Evolutionary conservation across 176 grass and related monocot species (phyloP).

Genomic region (Otatea glauca): DNA sequence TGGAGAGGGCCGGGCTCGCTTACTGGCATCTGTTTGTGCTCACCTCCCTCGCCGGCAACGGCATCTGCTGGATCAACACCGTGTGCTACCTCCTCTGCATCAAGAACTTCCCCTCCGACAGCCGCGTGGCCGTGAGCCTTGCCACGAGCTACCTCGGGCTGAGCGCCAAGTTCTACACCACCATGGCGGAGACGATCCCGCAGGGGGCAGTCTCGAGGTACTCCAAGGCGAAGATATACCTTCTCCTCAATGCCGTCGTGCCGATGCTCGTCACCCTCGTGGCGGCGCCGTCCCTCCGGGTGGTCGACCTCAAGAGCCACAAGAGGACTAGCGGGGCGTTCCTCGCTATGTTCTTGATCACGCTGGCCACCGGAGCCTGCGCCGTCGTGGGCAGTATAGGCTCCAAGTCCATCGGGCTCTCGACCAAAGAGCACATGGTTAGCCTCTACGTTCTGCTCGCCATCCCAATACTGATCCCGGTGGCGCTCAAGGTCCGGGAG

Average conservation of each 20-base stretch:
- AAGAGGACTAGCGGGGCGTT: conserved; percentile 46
- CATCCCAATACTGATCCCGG: conserved; percentile 67
- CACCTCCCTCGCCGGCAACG: conserved; percentile 84
- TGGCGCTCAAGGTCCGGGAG: conserved; percentile 50
- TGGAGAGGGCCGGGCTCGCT: conserved; percentile 49
- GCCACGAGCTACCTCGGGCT: conserved; percentile 89
- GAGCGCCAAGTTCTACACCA: conserved; percentile 90
- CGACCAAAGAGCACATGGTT: conserved; percentile 55
- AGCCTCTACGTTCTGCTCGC: conserved; percentile 71
- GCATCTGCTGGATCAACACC: conserved; percentile 99
- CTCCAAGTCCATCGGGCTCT: conserved; percentile 52
- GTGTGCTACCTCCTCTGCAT: conserved; percentile 95
- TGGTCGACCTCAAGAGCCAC: conserved; percentile 38
- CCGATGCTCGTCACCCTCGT: conserved; percentile 63
- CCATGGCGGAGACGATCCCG: conserved; percentile 53
- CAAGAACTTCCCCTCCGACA: conserved; percentile 74
- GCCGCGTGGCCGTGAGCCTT: conserved; percentile 76
- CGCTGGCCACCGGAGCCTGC: conserved; percentile 76
- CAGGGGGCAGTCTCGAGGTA: neutral
- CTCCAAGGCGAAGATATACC: conserved; percentile 59
- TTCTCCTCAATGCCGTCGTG: conserved; percentile 83
- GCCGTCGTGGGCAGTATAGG: conserved; percentile 73
- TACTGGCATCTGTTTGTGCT: conserved; percentile 90
- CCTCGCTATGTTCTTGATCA: conserved; percentile 79
- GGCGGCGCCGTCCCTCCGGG: conserved; percentile 57